Conservation (phyloP, 345 rosid genomes). For the Raphanus raphanistrum region DNA sequence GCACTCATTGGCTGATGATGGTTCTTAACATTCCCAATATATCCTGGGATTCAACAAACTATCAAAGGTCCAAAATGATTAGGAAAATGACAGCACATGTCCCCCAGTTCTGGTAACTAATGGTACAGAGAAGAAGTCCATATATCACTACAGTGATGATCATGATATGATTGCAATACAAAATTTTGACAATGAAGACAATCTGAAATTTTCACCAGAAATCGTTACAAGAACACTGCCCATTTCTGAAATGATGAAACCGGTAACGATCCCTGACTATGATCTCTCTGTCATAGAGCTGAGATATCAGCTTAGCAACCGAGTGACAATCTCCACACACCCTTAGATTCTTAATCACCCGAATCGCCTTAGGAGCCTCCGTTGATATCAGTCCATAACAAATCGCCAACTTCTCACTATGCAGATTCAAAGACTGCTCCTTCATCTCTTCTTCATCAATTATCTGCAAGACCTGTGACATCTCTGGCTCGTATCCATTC, state of each 20-base stretch:
- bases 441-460: constrained; percentile 67
- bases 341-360: constrained; percentile 67
- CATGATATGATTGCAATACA: constrained; percentile 8
- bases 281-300: constrained; percentile 56
- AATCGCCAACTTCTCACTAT: constrained; percentile 71
- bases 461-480: constrained; percentile 60
- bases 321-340: constrained; percentile 72
- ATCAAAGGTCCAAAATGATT: neutral
- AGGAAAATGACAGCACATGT: neutral
- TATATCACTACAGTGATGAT: neutral
- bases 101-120: neutral
- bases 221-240: constrained; percentile 69
- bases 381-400: constrained; percentile 61
- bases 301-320: constrained; percentile 63
- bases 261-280: constrained; percentile 60
- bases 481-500: constrained; percentile 54
- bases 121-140: neutral
- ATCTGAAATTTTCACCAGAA: constrained; percentile 51
- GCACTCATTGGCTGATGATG: neutral
- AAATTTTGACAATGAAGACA: neutral
- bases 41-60: neutral
- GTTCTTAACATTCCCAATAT: neutral
- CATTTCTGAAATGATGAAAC: constrained; percentile 65
- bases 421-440: constrained; percentile 60
- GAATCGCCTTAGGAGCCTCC: constrained; percentile 46